Percentiles rank a stretch among this genome's conserved stretches.
Conservation (phyloP, 1,139 yeast genomes). For the Blastobotrys apis region DNA sequence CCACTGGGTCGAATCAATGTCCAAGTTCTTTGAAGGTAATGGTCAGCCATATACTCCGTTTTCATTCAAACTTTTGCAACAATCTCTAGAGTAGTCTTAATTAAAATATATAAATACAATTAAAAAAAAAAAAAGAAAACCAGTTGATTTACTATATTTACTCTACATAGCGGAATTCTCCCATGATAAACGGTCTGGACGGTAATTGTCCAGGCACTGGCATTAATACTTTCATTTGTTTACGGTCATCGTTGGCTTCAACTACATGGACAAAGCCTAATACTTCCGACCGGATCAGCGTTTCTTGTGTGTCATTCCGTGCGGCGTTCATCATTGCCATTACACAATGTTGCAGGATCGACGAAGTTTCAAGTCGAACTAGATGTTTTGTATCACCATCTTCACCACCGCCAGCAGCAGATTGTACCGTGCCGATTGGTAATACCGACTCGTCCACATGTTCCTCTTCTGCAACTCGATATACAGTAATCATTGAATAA, state of each 20-base stretch:
- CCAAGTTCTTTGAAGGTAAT: conserved; percentile 94
- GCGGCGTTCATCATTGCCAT: conserved; percentile 69
- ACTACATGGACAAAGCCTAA: conserved; percentile 59
- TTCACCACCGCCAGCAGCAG: conserved; percentile 18
- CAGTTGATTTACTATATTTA: conserved; percentile 31
- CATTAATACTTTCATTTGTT: conserved; percentile 65
- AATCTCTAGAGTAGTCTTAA: neutral
- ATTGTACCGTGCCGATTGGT: conserved; percentile 37
- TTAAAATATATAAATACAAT: too few relatives aligned
- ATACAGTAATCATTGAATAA: conserved; percentile 46
- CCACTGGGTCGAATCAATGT: conserved; percentile 99
- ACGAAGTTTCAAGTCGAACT: conserved; percentile 45
- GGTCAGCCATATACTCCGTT: conserved; percentile 88
- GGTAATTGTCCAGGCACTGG: conserved; percentile 91
- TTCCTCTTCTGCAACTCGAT: conserved; percentile 43
- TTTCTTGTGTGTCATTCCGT: conserved; percentile 45
- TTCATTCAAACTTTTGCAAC: conserved; percentile 40
- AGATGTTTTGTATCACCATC: conserved; percentile 23
- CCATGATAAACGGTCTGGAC: conserved; percentile 57
- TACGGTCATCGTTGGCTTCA: conserved; percentile 64
- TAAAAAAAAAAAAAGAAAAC: too few relatives aligned
- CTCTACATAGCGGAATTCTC: conserved; percentile 67
- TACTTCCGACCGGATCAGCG: conserved; percentile 54
- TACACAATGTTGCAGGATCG: conserved; percentile 66
- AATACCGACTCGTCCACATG: conserved; percentile 34